These are phyloP conservation scores for Xylaria sp. DNA, from an alignment of 2,329 filamentous ascomycete species.

Conservation along the genomic window DNA sequence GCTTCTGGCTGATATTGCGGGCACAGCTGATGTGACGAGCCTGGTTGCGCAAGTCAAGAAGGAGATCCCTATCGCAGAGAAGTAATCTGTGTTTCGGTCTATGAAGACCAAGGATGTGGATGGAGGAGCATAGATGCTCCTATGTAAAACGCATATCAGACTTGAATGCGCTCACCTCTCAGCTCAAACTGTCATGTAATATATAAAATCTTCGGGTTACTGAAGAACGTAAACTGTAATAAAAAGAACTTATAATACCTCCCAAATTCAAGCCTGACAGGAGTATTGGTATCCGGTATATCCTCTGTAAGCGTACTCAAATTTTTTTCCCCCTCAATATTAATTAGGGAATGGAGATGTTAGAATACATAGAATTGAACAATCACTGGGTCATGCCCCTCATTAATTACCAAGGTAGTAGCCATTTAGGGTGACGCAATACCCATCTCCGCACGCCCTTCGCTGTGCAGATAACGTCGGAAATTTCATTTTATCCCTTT, in stretches of 20 bases:
- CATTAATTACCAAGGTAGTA: no score
- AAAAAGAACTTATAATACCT: background rate
- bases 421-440: slow-evolving; percentile 2
- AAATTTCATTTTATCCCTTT: background rate
- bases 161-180: slow-evolving; percentile 6
- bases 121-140: background rate
- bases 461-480: background rate
- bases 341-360: no score
- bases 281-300: no score
- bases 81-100: background rate
- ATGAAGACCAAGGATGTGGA: background rate
- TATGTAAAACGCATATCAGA: background rate
- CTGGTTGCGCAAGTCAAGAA: slow-evolving; percentile 28
- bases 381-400: no score
- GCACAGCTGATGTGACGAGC: slow-evolving; percentile 14
- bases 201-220: background rate
- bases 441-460: slow-evolving; percentile 18
- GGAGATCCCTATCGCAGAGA: background rate
- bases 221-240: background rate
- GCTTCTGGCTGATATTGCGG: slow-evolving; percentile 21
- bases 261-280: background rate
- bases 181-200: background rate
- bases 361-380: background rate
- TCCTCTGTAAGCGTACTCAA: no score
- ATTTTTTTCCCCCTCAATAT: no score